Base-by-base conservation (phyloP, 139 green algal species). In the Parachlorella kessleri region DNA sequence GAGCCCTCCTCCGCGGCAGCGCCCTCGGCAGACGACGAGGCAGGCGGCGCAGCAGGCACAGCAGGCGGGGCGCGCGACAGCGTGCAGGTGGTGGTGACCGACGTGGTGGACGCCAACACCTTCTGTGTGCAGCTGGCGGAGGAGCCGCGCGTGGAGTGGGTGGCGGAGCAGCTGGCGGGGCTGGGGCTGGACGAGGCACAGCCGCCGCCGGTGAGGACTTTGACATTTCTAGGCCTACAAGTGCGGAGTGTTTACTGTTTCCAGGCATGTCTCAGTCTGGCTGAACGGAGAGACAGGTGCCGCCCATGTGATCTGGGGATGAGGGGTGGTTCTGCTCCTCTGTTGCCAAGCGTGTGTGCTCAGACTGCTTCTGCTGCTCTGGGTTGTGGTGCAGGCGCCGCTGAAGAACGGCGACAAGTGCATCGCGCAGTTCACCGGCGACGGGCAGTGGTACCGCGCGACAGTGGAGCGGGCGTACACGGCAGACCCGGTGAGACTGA, bases 401-500 rank as follows among this genome's bases (percentile, higher is more conserved):
- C 89, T 95, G 38, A 81, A 86, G 73, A 65, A 64, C 30, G 92
- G 93, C 18, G 77, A 86, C 70, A 67, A 92, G 63, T 95, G 92
- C 80, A 41, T 95, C 40, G 92, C 86, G 3, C 86, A 91, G 77
- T 97, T 92, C 87, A 87, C 70, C 40, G 70, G 86, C 3, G 94
- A 98, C 86, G 77, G 91, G 70, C 81, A 92, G 79, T 97, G 92
- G 92, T 98, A 96, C 83, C 86, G 90, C 37, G 87, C 87, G 6
- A 72, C 10, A 1, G 83, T 91, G 66, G 77, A 87, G 42, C 35
- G 41, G 18, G 76, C 70, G 0, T 36, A 86, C 65, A 79, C 63
- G 2, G 70, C 55, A 6, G 88, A 88, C 70, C 88, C 83, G 33
- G 55, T 76, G 39, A 81, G 55, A 4, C 14, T 3, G 3, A 26